Conservation (phyloP, 257 asterid species). For the Voacanga thouarsii region DNA sequence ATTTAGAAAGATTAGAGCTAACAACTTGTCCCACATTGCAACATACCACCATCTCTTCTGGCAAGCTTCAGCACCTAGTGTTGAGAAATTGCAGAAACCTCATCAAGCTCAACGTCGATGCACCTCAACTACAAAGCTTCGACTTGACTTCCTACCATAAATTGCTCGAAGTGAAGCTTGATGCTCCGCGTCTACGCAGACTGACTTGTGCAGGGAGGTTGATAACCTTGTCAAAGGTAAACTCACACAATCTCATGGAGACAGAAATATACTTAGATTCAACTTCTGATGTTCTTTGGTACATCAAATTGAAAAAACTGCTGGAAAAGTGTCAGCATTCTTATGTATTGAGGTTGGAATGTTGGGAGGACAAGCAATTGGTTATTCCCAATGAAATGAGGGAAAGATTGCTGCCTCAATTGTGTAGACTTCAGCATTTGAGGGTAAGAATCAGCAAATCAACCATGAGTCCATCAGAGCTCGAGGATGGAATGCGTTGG, state of each 20-base stretch:
- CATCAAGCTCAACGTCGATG: background rate
- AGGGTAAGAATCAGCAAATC: constrained; percentile 24
- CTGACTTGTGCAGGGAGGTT: constrained; percentile 28
- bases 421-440: constrained; percentile 22
- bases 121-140: constrained; percentile 9
- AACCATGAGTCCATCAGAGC: constrained; percentile 9
- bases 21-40: background rate
- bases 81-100: background rate
- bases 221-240: constrained; percentile 17
- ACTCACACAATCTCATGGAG: background rate
- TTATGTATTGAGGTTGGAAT: constrained; percentile 21
- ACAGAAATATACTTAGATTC: background rate
- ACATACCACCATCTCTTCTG: background rate
- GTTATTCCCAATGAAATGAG: constrained; percentile 26
- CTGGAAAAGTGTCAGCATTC: constrained; percentile 17
- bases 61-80: background rate
- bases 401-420: constrained; percentile 22
- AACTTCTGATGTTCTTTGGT: constrained; percentile 11
- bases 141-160: constrained; percentile 11
- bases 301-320: constrained; percentile 22
- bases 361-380: constrained; percentile 19
- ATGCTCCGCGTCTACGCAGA: constrained; percentile 26
- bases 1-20: background rate
- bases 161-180: constrained; percentile 14
- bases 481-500: constrained; percentile 30